Evolutionary conservation across 2,329 filamentous ascomycete species (phyloP), one percentile per base, ranked within the genome.

Genomic region (Diplodia corticola): DNA sequence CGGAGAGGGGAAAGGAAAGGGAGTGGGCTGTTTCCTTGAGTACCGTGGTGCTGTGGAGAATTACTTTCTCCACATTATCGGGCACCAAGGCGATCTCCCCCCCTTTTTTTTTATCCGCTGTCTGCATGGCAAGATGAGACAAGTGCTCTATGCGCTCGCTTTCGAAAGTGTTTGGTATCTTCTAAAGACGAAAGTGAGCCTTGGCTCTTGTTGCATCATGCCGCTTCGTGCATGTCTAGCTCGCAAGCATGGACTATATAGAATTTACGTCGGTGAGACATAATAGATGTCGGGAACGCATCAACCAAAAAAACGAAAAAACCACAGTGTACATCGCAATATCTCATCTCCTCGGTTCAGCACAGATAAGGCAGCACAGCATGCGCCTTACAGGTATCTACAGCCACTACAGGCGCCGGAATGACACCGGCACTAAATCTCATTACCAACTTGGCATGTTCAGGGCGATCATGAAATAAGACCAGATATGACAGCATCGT

Each of bases 271-370:
- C 55, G 53, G 55, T 24, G 55, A 60, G 55, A 60, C 55, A 48
- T 26, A 35, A 17, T 17, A 15, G 60, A 50, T 63, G 60, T 63
- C 60, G 60, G 55, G 55, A 60, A 60, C 55, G 55, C 55, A 60
- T 60, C 55, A 33, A 60, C n/a, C 10, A 40, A n/a, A n/a, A n/a
- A n/a, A n/a, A n/a, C n/a, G n/a, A n/a, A n/a, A n/a, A n/a, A 22
- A 60, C 26, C 7, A 44, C 40, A 17, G 15, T 28, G 50, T 30
- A 28, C n/a, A n/a, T 48, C 7, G 30, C 30, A 5, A 17, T 7
- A 22, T 35, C 2, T 44, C 9, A n/a, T 55, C n/a, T 22, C 9
- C n/a, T 26, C n/a, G 7, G 37, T 9, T n/a, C 37, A n/a, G 6
- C 37, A 44, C 10, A 22, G 22, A 26, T 50, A 20, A 24, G 13